Evolutionary conservation across 2,329 filamentous ascomycete genomes (phyloP).

Genomic region (Colletotrichum acutatum): DNA sequence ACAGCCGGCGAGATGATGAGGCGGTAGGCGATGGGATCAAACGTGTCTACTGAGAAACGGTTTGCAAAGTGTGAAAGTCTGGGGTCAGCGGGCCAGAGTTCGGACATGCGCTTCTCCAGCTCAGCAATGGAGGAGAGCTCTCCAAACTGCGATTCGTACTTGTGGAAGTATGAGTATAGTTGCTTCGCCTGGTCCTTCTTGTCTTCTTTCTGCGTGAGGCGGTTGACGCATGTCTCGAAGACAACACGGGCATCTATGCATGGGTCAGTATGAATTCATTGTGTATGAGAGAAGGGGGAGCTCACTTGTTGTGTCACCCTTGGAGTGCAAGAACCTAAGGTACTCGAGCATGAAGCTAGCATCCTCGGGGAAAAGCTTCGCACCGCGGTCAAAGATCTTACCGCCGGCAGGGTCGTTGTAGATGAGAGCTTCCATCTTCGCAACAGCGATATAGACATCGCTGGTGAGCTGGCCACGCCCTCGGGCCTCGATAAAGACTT

Average conservation of each 20-base stretch:
- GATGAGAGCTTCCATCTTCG: slow-evolving; percentile 92
- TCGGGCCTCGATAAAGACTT: slow-evolving; percentile 89
- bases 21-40: slow-evolving; percentile 84
- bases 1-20: slow-evolving; percentile 84
- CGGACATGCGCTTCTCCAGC: slow-evolving; percentile 90
- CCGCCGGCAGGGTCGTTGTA: slow-evolving; percentile 94
- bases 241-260: slow-evolving; percentile 86
- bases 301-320: slow-evolving; percentile 93
- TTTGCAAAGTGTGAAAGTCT: slow-evolving; percentile 79
- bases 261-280: slow-evolving; percentile 34
- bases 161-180: slow-evolving; percentile 91
- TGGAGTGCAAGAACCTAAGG: slow-evolving; percentile 91
- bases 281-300: not conserved
- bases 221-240: slow-evolving; percentile 93
- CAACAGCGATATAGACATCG: slow-evolving; percentile 94
- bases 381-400: slow-evolving; percentile 95
- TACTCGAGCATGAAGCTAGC: slow-evolving; percentile 95
- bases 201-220: slow-evolving; percentile 81
- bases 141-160: slow-evolving; percentile 94
- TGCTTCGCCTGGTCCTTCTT: slow-evolving; percentile 80
- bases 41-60: slow-evolving; percentile 78
- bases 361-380: slow-evolving; percentile 93
- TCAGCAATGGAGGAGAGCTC: slow-evolving; percentile 92
- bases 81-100: slow-evolving; percentile 91
- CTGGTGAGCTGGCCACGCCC: slow-evolving; percentile 89